Base-by-base conservation (phyloP, 495 filamentous ascomycete genomes). In the Poronia punctata region DNA sequence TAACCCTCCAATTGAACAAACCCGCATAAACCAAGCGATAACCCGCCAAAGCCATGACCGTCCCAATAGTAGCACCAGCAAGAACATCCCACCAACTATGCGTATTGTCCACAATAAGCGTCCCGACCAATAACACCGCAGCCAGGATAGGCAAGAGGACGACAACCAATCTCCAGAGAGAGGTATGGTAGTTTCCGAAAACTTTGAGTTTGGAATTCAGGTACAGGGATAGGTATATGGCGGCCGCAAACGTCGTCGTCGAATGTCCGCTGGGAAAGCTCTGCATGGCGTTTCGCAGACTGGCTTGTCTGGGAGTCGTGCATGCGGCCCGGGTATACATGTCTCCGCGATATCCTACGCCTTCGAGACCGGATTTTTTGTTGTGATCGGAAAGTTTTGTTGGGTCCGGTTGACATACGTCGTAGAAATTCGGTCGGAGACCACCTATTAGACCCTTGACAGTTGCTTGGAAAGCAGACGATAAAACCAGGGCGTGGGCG, bases 201-300 rank as follows among this genome's bases (percentile, higher is more conserved):
- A 73, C 59, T 44, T 75, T 75, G 14, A 78, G 50, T 53, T 75
- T 76, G 21, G 71, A 73, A 47, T 78, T 78, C 7, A 78, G 56
- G 49, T 78, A 78, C 9, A 76, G 58, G 45, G 46, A 71, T 10
- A 75, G 48, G 48, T 67, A 76, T 12, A 73, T 57, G 30, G 68
- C 70, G 4, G 65, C 72, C 1, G 71, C 71, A 18, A 67, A 68
- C 2, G 67, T 70, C 7, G 72, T 73, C 0, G 72, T 74, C 19
- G 71, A 66, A 42, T 78, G 74, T 4, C 74, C 74, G 25, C 66
- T 72, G 0, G 74, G 74, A 41, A 76, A 57, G 62, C 67, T 21
- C 48, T 52, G 75, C 72, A 53, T 75, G 45, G 60, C 56, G 23
- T 53, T 37, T 37, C 53, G 52, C 22, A 59, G 33, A 14, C 68